These are phyloP conservation scores for Jackrogersella multiformis DNA, from an alignment of 495 filamentous ascomycete species.

Conservation along the genomic window DNA sequence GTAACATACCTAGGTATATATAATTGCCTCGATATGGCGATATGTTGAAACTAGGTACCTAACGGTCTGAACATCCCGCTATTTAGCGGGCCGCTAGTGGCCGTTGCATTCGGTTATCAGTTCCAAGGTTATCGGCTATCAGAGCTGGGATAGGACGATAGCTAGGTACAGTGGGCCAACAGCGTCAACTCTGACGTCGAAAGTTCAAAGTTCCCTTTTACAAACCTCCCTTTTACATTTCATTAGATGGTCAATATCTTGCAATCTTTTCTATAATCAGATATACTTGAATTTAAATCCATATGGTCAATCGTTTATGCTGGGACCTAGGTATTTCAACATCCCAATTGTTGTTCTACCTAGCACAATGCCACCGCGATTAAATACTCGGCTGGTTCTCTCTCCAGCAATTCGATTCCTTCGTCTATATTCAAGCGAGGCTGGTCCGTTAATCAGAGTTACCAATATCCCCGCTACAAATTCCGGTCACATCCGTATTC, in stretches of 20 bases:
- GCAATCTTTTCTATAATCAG: too few relatives aligned
- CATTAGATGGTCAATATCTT: too few relatives aligned
- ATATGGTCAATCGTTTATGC: too few relatives aligned
- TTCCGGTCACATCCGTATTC: conserved; percentile 83
- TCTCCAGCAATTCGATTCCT: conserved; percentile 35
- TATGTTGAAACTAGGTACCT: too few relatives aligned
- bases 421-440: conserved; percentile 49
- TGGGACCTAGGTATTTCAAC: too few relatives aligned
- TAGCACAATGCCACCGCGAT: conserved; percentile 34
- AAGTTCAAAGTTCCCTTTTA: neutral
- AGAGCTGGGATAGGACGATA: too few relatives aligned
- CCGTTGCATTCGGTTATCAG: neutral
- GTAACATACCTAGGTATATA: too few relatives aligned
- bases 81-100: neutral
- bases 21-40: too few relatives aligned
- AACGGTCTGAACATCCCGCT: too few relatives aligned
- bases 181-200: conserved; percentile 12
- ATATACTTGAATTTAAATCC: too few relatives aligned
- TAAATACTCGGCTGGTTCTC: conserved; percentile 21
- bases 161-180: too few relatives aligned
- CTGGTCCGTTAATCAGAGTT: conserved; percentile 68
- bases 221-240: neutral
- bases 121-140: neutral
- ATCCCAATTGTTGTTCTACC: neutral
- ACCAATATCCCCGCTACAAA: conserved; percentile 80